Conservation (phyloP, 164 flowering plant genomes). For the Stephania yunnanensis region DNA sequence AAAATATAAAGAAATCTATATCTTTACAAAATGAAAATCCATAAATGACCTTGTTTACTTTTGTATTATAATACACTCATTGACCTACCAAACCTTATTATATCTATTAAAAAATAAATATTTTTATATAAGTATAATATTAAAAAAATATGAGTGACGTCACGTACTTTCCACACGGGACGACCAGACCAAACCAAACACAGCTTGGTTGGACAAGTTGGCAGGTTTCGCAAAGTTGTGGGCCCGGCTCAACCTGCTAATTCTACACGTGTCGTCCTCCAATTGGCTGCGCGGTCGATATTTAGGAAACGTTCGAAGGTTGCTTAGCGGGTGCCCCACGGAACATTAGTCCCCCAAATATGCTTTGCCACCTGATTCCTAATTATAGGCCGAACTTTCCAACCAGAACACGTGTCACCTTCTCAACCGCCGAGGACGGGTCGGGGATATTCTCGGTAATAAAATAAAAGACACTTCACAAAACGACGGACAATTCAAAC, state of each 20-base stretch:
- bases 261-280: not conserved
- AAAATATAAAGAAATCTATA: no score
- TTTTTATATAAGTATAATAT: not conserved
- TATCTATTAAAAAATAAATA: not conserved
- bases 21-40: not conserved
- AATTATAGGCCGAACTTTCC: not conserved
- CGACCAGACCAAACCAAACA: not conserved
- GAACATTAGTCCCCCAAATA: not conserved
- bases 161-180: not conserved
- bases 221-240: not conserved
- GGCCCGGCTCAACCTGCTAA: not conserved
- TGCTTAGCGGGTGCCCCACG: not conserved
- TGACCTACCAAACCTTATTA: not conserved
- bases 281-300: not conserved
- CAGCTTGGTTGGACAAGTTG: not conserved
- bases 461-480: not conserved
- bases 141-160: not conserved
- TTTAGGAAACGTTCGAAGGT: not conserved
- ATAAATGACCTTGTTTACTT: not conserved
- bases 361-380: conserved; percentile 2
- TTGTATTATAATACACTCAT: not conserved
- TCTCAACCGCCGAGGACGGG: not conserved
- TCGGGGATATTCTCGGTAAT: conserved; percentile 1
- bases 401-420: not conserved
- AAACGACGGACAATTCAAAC: not conserved